These are phyloP conservation scores for Amylostereum areolatum DNA, from an alignment of 1,284 basidiomycete species.

Conservation along the genomic window DNA sequence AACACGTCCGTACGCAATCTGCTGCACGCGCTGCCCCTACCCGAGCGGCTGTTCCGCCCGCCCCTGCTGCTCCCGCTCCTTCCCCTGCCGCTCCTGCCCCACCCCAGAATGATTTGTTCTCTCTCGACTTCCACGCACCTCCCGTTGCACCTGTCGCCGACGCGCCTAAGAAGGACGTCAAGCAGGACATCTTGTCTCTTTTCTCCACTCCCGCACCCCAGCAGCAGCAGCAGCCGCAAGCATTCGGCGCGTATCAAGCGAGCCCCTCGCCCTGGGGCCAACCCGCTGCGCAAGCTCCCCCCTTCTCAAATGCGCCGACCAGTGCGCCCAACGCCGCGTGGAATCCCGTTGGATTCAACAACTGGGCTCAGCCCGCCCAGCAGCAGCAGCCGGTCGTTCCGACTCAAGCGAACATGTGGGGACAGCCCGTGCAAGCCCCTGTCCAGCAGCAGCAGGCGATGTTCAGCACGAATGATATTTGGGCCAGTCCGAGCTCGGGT, in stretches of 20 bases:
- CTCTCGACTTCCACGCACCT: constrained; percentile 76
- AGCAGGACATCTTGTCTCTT: constrained; percentile 83
- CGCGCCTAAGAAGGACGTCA: constrained; percentile 61
- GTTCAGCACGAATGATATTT: constrained; percentile 48
- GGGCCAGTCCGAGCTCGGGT: constrained; percentile 30
- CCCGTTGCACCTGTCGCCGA: constrained; percentile 24
- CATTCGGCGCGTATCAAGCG: constrained; percentile 21
- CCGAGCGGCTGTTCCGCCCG: constrained; percentile 15
- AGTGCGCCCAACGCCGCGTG: constrained; percentile 6
- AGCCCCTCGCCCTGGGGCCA: constrained; percentile 15
- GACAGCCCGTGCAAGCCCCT: constrained; percentile 15
- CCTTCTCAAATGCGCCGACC: constrained; percentile 4
- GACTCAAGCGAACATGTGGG: constrained; percentile 38
- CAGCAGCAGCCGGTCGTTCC: constrained; percentile 20
- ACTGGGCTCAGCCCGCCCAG: constrained; percentile 7
- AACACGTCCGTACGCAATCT: constrained; percentile 18
- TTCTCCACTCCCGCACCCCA: constrained; percentile 50
- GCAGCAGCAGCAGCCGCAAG: constrained; percentile 20
- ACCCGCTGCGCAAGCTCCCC: constrained; percentile 5
- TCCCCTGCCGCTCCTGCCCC: constrained; percentile 14
- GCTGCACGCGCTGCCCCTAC: constrained; percentile 18
- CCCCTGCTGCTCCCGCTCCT: constrained; percentile 12
- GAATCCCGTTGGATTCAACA: constrained; percentile 6
- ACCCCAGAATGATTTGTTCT: constrained; percentile 66
- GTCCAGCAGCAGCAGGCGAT: constrained; percentile 23